phyloP scores from a whole-genome alignment of 257 asterid species.

The Osmanthus fragrans region DNA sequence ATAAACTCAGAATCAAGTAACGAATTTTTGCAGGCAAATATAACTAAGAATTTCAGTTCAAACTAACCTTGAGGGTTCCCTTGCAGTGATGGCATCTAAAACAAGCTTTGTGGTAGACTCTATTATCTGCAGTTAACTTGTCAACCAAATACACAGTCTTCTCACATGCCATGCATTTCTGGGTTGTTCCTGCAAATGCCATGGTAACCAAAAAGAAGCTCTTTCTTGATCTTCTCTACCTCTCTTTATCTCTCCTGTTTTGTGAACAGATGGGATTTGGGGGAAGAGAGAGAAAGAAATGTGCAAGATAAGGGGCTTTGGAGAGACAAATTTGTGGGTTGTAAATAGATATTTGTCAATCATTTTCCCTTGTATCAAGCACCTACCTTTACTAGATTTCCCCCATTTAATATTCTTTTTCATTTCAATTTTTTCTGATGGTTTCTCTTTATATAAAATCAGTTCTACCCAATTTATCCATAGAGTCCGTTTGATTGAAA shows the following conservation, averaged over 20 bases:
- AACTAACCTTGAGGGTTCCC: conserved; percentile 82
- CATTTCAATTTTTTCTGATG: neutral
- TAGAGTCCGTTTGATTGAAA: too few species aligned
- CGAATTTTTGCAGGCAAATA: neutral
- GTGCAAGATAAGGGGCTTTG: conserved; percentile 34
- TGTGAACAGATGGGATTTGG: neutral
- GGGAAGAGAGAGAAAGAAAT: conserved; percentile 12
- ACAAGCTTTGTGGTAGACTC: conserved; percentile 90
- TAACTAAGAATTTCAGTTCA: neutral
- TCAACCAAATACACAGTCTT: conserved; percentile 93
- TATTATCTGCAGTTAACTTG: conserved; percentile 84
- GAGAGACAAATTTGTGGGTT: conserved; percentile 19
- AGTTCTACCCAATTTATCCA: neutral
- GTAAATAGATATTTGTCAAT: conserved; percentile 33
- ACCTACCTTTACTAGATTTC: conserved; percentile 31
- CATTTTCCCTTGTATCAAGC: conserved; percentile 44
- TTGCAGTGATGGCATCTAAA: conserved; percentile 97
- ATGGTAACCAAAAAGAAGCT: conserved; percentile 33
- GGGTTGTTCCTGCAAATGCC: conserved; percentile 99
- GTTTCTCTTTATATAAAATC: neutral
- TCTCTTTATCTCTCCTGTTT: conserved; percentile 17
- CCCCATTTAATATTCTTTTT: neutral
- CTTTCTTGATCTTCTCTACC: neutral
- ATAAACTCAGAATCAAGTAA: neutral
- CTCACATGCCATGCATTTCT: conserved; percentile 95